Evolutionary conservation across 139 green algal genomes (phyloP), one percentile per base, ranked within the genome.

Genomic region (Ettlia oleoabundans): DNA sequence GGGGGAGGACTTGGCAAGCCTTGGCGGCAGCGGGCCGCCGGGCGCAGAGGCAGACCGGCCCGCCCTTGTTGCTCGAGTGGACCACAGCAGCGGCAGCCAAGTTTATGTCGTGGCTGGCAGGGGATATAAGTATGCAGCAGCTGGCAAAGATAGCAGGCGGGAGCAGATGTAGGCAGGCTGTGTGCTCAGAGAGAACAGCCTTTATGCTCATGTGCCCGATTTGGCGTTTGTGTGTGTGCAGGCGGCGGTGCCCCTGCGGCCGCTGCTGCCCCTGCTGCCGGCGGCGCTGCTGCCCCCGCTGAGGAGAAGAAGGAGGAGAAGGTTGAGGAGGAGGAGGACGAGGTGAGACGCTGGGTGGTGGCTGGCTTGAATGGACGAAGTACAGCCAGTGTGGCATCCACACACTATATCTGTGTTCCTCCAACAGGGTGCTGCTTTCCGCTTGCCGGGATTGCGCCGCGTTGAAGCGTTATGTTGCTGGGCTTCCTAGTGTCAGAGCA

Each of bases 251-350:
- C 86, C 52, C 84, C 82, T 78, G 92, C 86, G 80, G 92, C 85
- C 78, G 94, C 81, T 42, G 93, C 85, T 42, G 87, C 53, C 32
- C 83, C 35, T 74, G 88, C 53, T 78, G 94, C 65, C 76, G 91
- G 77, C 78, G 93, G 58, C 72, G 92, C 71, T 79, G 91, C 52
- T 80, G 92, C 86, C 62, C 85, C 86, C 53, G 93, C 88, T n/a
- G 87, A 89, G 61, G 92, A 94, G 81, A 83, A 94, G 79, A 92
- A 95, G 84, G 86, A 94, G 83, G 92, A 98, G 93, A 87, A 96
- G 88, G 90, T 94, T 63, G 90, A 92, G 84, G 90, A 94, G 85
- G 93, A 96, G 71, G 91, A 93, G 47, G 93, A 97, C 82, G 95
- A 98, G 53, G 86, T 94, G 75, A 4, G 64, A 15, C 21, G 58